Base-by-base conservation (phyloP, 345 rosid species). In the Balakata baccata region DNA sequence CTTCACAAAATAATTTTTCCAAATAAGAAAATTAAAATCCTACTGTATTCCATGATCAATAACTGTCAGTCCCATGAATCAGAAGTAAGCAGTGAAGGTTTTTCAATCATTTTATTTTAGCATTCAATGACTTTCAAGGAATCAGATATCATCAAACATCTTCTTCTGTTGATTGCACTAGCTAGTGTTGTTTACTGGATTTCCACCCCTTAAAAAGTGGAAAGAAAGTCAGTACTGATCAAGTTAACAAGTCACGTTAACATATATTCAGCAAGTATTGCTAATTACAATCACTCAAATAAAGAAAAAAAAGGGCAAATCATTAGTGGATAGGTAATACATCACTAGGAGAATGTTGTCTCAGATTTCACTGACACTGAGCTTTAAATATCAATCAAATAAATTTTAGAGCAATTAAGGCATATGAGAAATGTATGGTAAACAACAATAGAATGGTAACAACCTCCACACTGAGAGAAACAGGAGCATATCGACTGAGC, bases 401-500 rank as follows among this genome's bases (percentile, higher is more conserved):
- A 75, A 17, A 65, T 57, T 29, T 39, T 41, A 46, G 12, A 67
- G 67, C n/a, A 22, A 52, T 37, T 41, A 68, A 60, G n/a, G 45
- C 25, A 79, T 43, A 0, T 20, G 23, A 64, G 37, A 63, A 8
- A 62, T 46, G 10, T 18, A n/a, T 58, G 20, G 14, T 49, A 64
- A 60, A 70, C 53, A 68, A 73, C 52, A 72, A 71, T 69, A 43
- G 64, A 73, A 61, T 72, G 61, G 43, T 50, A 53, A 71, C n/a
- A 73, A 93, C 98, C 87, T 92, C 89, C 51, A 89, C 88, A 81
- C 75, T 71, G 6, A 94, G 90, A 67, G 95, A 76, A 86, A 89
- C 93, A 45, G 92, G 74, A 76, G 91, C 88, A 84, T 89, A 94
- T 79, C 93, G 86, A 20, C 49, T 77, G 56, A 94, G 91, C 81